A percentile compares a stretch with the other conserved stretches of the same genome.
These are phyloP conservation scores for Skeletonema marinoi DNA, from an alignment of 108 stramenopile species.

Conservation along the genomic window DNA sequence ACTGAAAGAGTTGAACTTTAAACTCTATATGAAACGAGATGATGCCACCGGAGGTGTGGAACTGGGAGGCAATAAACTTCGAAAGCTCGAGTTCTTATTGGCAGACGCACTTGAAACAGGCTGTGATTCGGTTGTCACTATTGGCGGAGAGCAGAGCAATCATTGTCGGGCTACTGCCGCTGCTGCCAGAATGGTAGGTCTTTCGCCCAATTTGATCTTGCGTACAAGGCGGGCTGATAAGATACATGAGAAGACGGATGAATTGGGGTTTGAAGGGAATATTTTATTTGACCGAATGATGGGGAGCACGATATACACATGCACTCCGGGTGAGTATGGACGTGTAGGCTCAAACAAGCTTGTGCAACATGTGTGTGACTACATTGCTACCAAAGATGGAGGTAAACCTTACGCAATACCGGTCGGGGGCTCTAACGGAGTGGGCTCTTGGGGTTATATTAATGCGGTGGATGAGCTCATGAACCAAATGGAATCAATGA, in stretches of 20 bases:
- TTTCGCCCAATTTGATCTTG: slow-evolving; percentile 81
- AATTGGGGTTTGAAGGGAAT: slow-evolving; percentile 72
- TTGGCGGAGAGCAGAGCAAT: slow-evolving; percentile 92
- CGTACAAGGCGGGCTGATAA: slow-evolving; percentile 63
- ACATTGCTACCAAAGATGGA: slow-evolving; percentile 29
- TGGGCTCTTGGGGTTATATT: slow-evolving; percentile 90
- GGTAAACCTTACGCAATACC: slow-evolving; percentile 79
- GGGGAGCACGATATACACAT: slow-evolving; percentile 76
- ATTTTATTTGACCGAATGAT: slow-evolving; percentile 84
- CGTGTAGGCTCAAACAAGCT: slow-evolving; percentile 67
- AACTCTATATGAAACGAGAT: slow-evolving; percentile 79
- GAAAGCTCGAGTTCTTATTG: slow-evolving; percentile 90
- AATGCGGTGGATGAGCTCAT: slow-evolving; percentile 78
- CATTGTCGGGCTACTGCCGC: slow-evolving; percentile 91
- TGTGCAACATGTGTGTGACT: slow-evolving; percentile 53
- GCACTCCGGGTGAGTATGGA: slow-evolving; percentile 88
- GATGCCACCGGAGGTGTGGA: slow-evolving; percentile 85
- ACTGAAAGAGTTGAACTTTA: slow-evolving; percentile 41
- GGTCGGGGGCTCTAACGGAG: slow-evolving; percentile 86
- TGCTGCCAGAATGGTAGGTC: slow-evolving; percentile 76
- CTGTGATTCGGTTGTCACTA: slow-evolving; percentile 76
- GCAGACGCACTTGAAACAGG: slow-evolving; percentile 72
- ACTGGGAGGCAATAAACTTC: slow-evolving; percentile 89
- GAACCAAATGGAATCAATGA: slow-evolving; percentile 36
- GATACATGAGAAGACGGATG: slow-evolving; percentile 35